Percentiles rank a stretch among this genome's conserved stretches.
Evolutionary conservation across 2,329 filamentous ascomycete species (phyloP).

Genomic region (Ustulina deusta): DNA sequence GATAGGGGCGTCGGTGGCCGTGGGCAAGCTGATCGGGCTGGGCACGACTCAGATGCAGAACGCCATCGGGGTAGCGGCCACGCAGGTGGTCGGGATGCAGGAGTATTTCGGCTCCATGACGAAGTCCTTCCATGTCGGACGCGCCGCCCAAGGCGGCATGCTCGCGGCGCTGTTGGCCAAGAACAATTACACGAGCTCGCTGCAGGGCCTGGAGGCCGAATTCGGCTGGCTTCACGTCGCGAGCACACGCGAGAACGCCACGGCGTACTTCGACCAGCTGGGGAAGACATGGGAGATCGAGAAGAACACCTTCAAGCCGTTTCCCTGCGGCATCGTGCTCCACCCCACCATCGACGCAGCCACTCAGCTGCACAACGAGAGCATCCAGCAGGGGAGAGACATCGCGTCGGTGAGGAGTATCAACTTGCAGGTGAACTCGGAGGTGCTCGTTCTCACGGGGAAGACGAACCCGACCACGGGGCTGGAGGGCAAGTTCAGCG

Average conservation of each 20-base stretch:
- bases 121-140: conserved; percentile 66
- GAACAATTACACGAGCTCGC: conserved; percentile 62
- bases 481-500: conserved; percentile 66
- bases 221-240: conserved; percentile 67
- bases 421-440: conserved; percentile 60
- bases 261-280: conserved; percentile 54
- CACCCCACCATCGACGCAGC: conserved; percentile 67
- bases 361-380: conserved; percentile 58
- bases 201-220: conserved; percentile 62
- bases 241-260: conserved; percentile 54
- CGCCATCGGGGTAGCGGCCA: conserved; percentile 65
- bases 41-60: conserved; percentile 56
- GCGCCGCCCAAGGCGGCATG: conserved; percentile 65
- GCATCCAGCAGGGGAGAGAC: conserved; percentile 48
- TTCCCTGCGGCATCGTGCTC: conserved; percentile 68
- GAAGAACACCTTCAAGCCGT: conserved; percentile 68
- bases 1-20: conserved; percentile 65
- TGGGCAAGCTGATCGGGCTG: conserved; percentile 60
- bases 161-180: conserved; percentile 55
- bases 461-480: conserved; percentile 63
- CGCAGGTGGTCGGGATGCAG: conserved; percentile 64
- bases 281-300: conserved; percentile 61
- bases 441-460: conserved; percentile 65
- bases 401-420: conserved; percentile 50
- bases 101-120: conserved; percentile 68